These are phyloP conservation scores for Pichia occidentalis DNA, from an alignment of 805 yeast genomes.

Conservation along the genomic window DNA sequence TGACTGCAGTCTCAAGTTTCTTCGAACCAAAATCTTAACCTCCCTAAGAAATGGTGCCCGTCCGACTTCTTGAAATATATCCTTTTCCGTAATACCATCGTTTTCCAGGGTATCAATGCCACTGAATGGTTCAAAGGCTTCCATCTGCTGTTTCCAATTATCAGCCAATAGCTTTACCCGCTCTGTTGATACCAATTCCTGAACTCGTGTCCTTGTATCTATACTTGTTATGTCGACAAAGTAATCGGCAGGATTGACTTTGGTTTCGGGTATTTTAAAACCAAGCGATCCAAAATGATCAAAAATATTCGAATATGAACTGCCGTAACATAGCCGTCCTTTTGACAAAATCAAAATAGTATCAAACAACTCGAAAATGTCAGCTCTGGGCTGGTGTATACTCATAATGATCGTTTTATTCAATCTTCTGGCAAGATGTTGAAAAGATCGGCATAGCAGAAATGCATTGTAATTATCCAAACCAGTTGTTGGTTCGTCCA, in stretches of 20 bases:
- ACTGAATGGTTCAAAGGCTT: not conserved
- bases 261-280: conserved; percentile 33
- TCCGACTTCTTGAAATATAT: conserved; percentile 22
- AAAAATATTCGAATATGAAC: conserved; percentile 35
- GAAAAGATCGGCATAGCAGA: conserved; percentile 53
- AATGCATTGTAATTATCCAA: conserved; percentile 73
- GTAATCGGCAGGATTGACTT: conserved; percentile 57
- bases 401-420: conserved; percentile 72
- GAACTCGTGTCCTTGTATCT: conserved; percentile 38
- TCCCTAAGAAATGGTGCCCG: conserved; percentile 40
- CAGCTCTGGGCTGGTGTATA: conserved; percentile 81
- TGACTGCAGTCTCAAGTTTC: conserved; percentile 40
- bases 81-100: conserved; percentile 2
- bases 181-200: conserved; percentile 29
- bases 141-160: conserved; percentile 33
- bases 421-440: conserved; percentile 41
- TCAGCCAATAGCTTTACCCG: conserved; percentile 31
- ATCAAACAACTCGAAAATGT: conserved; percentile 64
- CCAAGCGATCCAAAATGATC: conserved; percentile 46
- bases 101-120: not conserved
- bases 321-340: conserved; percentile 45
- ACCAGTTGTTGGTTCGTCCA: conserved; percentile 89
- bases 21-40: conserved; percentile 35
- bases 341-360: conserved; percentile 60
- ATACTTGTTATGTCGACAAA: conserved; percentile 52